Evolutionary conservation across 208 protist genomes (phyloP).

Genomic region (Trypanosoma rangeli): DNA sequence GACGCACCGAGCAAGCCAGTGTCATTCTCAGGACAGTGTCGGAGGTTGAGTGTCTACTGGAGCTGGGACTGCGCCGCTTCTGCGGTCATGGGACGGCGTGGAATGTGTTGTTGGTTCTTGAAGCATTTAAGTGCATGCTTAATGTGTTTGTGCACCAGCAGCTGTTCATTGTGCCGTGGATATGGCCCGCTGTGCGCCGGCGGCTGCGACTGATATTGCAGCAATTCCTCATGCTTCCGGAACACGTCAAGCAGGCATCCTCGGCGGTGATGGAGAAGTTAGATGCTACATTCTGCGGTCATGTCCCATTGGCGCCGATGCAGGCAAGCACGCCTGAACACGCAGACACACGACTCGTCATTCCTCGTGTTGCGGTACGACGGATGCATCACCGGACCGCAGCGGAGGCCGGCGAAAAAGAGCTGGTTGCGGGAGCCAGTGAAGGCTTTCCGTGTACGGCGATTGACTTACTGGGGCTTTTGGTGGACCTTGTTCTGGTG

Average conservation of each 20-base stretch:
- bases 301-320: slow-evolving; percentile 10
- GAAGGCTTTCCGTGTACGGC: slow-evolving; percentile 58
- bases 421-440: slow-evolving; percentile 1
- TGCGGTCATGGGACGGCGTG: slow-evolving; percentile 49
- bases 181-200: slow-evolving; percentile 46
- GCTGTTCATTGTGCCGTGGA: slow-evolving; percentile 69
- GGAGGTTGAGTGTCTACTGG: slow-evolving; percentile 61
- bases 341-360: slow-evolving; percentile 52
- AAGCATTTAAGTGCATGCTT: slow-evolving; percentile 64
- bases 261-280: background rate
- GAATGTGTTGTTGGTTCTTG: slow-evolving; percentile 57
- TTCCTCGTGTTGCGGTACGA: slow-evolving; percentile 65
- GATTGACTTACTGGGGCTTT: slow-evolving; percentile 69
- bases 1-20: slow-evolving; percentile 28
- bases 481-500: slow-evolving; percentile 63
- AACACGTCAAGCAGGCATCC: background rate
- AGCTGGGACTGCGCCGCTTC: slow-evolving; percentile 61
- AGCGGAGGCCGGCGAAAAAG: slow-evolving; percentile 5
- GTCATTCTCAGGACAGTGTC: slow-evolving; percentile 37
- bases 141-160: slow-evolving; percentile 61
- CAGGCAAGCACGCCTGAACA: slow-evolving; percentile 29
- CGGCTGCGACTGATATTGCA: background rate
- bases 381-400: slow-evolving; percentile 29
- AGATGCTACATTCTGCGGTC: background rate
- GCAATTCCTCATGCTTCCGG: background rate